Percentiles rank a stretch among this genome's conserved stretches.
phyloP scores from a whole-genome alignment of 345 rosid species.

The Aquilaria yunnanensis region DNA sequence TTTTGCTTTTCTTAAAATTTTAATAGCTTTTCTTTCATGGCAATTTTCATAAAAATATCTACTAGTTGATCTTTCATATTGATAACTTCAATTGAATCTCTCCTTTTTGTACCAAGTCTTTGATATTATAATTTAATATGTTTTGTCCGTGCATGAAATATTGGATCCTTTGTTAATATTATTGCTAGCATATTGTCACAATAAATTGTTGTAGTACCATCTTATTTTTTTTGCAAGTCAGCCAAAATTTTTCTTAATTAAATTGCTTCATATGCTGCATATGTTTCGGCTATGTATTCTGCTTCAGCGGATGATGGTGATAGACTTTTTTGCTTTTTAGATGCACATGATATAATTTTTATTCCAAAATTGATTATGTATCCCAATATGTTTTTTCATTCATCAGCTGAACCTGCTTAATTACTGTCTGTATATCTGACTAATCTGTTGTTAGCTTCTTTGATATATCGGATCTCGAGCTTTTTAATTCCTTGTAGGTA shows the following conservation, averaged over 20 bases:
- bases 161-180: neutral
- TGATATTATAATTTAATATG: too few relatives aligned
- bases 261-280: constrained; percentile 6
- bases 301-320: neutral
- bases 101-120: too few relatives aligned
- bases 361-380: neutral
- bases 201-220: neutral
- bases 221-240: neutral
- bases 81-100: too few relatives aligned
- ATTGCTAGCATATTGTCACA: neutral
- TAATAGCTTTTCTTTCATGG: too few relatives aligned
- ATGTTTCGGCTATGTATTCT: neutral
- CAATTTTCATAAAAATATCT: too few relatives aligned
- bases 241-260: constrained; percentile 4
- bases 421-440: too few relatives aligned
- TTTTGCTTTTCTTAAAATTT: too few relatives aligned
- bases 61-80: too few relatives aligned
- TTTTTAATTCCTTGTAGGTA: neutral
- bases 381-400: too few relatives aligned
- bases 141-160: neutral
- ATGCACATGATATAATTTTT: neutral
- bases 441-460: too few relatives aligned
- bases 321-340: neutral
- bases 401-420: too few relatives aligned
- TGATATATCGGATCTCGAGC: neutral